These are phyloP conservation scores for Phaffia tasmanica DNA, from an alignment of 768 basidiomycete genomes.

Conservation along the genomic window DNA sequence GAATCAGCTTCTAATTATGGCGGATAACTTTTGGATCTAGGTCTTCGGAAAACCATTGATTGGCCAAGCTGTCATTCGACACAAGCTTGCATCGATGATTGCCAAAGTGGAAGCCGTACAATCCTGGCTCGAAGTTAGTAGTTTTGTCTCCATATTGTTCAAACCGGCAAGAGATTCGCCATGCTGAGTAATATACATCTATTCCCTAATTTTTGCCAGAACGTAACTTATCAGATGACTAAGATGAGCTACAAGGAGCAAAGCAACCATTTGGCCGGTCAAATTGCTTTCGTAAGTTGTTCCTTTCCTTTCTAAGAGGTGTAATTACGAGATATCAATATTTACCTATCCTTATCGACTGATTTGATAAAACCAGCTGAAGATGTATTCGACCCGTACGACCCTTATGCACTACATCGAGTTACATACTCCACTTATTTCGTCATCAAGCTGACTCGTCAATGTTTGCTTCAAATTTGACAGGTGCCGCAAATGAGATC, in stretches of 20 bases:
- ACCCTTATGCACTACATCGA: no score
- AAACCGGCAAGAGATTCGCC: not conserved
- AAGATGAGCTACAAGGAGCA: constrained; percentile 49
- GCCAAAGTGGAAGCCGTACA: constrained; percentile 51
- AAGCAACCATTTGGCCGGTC: not conserved
- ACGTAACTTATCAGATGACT: constrained; percentile 74
- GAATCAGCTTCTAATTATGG: no score
- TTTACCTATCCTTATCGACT: no score
- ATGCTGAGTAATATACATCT: constrained; percentile 38
- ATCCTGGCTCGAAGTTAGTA: constrained; percentile 20
- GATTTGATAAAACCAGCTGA: no score
- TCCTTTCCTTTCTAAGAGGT: no score
- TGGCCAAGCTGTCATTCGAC: constrained; percentile 73
- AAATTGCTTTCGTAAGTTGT: not conserved
- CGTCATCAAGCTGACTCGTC: no score
- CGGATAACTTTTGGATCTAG: no score
- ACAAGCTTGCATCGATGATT: constrained; percentile 82
- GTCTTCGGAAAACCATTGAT: constrained; percentile 75
- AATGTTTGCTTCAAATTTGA: constrained; percentile 31
- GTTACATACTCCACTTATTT: no score
- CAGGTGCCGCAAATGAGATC: constrained; percentile 64
- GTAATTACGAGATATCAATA: no score
- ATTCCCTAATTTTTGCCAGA: constrained; percentile 79
- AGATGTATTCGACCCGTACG: no score
- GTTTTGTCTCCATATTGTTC: not conserved